Base-by-base conservation (phyloP, 768 basidiomycete species). In the Tulasnella sp. region DNA sequence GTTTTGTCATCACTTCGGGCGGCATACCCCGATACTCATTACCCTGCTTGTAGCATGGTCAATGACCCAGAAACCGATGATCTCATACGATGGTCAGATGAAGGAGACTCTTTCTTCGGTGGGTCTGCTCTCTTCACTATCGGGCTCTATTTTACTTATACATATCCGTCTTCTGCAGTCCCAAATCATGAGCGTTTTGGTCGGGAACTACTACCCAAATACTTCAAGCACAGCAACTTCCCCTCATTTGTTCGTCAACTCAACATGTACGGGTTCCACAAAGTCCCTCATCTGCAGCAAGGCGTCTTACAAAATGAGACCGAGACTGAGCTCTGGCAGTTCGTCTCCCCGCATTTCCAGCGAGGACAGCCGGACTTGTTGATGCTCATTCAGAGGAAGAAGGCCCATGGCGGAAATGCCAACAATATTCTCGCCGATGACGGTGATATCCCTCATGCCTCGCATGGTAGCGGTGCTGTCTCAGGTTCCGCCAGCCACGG, bases 191-290 rank as follows among this genome's bases (percentile, higher is more conserved):
- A 94, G 67, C 82, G 82, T 27, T 88, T 98, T 67, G 86, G 89
- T 2, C 80, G 81, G 36, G 86, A 94, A 69, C 80, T 96, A 31
- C 79, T 98, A 6, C 89, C 89, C 2, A 79, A 82, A 40, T 98
- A 86, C 82, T 99, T 97, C 81, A 99, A 99, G 68, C 96, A 98
- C 71, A 82, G 85, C 60, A 96, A 94, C 68, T 98, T 96, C 70
- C 79, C 80, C 57, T 86, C 84, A 32, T 96, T 96, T 64, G 90
- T 93, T 15, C 78, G 90, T 12, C 90, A 96, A 67, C 76, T 93
- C 62, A 96, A 93, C 75, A 92, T 92, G 86, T 96, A 93, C 69
- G 88, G 88, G 54, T 91, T 92, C 68, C 86, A 88, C 76, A 86
- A 86, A 73, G 89, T 97, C 45, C 93, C 92, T 0, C 92, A 98